A percentile compares a stretch with the other conserved stretches of the same genome.
Conservation (phyloP, 805 yeast species). For the Candida lessepsii region DNA sequence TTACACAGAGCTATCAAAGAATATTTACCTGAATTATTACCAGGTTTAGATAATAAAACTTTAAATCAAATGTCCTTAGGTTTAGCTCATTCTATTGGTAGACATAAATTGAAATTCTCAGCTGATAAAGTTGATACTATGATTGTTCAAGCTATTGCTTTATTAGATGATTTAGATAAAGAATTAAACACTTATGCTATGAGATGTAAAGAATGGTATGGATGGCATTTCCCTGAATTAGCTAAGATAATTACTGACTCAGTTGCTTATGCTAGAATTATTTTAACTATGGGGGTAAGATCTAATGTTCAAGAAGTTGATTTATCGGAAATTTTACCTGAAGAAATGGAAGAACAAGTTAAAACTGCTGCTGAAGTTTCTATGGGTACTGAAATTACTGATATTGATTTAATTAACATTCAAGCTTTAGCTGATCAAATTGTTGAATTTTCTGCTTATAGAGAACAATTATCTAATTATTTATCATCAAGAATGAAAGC, state of each 20-base stretch:
- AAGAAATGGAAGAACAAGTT: slow-evolving; percentile 54
- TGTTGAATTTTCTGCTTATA: slow-evolving; percentile 91
- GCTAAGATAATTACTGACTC: slow-evolving; percentile 96
- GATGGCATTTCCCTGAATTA: slow-evolving; percentile 99
- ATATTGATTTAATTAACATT: slow-evolving; percentile 83
- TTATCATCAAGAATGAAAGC: slow-evolving; percentile 95
- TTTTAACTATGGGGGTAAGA: slow-evolving; percentile 91
- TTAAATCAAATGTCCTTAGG: slow-evolving; percentile 95
- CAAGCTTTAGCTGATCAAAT: slow-evolving; percentile 92
- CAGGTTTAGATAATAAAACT: slow-evolving; percentile 85
- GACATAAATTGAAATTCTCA: slow-evolving; percentile 95
- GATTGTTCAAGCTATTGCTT: slow-evolving; percentile 98
- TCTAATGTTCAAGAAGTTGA: slow-evolving; percentile 89
- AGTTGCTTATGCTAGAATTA: slow-evolving; percentile 92
- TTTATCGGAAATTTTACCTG: slow-evolving; percentile 52
- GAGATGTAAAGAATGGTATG: slow-evolving; percentile 99
- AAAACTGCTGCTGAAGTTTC: slow-evolving; percentile 97
- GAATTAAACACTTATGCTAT: slow-evolving; percentile 97
- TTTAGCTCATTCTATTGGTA: slow-evolving; percentile 97
- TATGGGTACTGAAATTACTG: slow-evolving; percentile 99
- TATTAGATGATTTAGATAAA: slow-evolving; percentile 94
- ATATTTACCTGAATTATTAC: slow-evolving; percentile 88
- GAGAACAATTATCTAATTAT: slow-evolving; percentile 93
- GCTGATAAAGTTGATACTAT: slow-evolving; percentile 98
- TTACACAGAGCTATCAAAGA: slow-evolving; percentile 94